Percentiles rank a stretch among this genome's conserved stretches.
These are phyloP conservation scores for Musa itinerans DNA, from an alignment of 176 grass and related monocot genomes.

Conservation along the genomic window DNA sequence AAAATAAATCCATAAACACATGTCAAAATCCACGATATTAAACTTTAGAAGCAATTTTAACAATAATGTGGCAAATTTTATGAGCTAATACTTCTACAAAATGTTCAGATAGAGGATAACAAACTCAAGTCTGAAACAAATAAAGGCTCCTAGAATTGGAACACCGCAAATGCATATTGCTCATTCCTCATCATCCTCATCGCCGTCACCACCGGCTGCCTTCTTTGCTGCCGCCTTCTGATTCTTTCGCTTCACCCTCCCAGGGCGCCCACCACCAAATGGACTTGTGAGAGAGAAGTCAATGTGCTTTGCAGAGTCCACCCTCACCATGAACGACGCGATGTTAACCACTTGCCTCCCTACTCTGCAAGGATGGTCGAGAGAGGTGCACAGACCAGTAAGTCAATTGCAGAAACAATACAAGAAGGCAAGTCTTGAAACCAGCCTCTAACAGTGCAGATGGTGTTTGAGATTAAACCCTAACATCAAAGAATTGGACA, in stretches of 20 bases:
- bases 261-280: slow-evolving; percentile 38
- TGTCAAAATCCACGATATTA: not conserved
- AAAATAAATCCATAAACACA: not conserved
- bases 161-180: slow-evolving; percentile 3
- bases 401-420: too few species aligned
- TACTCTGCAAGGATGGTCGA: slow-evolving; percentile 32
- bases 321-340: slow-evolving; percentile 63
- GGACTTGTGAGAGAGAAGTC: slow-evolving; percentile 50
- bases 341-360: slow-evolving; percentile 69
- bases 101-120: not conserved
- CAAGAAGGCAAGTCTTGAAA: too few species aligned
- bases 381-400: too few species aligned
- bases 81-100: not conserved
- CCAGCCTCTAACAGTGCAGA: too few species aligned
- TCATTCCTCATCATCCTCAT: slow-evolving; percentile 41
- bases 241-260: slow-evolving; percentile 62
- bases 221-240: slow-evolving; percentile 34
- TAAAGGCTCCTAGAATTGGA: not conserved
- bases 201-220: slow-evolving; percentile 16
- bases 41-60: not conserved
- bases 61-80: not conserved
- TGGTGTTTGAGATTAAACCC: too few species aligned
- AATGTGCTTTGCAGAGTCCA: slow-evolving; percentile 37
- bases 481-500: too few species aligned
- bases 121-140: not conserved